A percentile compares a stretch with the other conserved stretches of the same genome.
These are phyloP conservation scores for Coprinellus micaceus DNA, from an alignment of 768 basidiomycete species.

Conservation along the genomic window DNA sequence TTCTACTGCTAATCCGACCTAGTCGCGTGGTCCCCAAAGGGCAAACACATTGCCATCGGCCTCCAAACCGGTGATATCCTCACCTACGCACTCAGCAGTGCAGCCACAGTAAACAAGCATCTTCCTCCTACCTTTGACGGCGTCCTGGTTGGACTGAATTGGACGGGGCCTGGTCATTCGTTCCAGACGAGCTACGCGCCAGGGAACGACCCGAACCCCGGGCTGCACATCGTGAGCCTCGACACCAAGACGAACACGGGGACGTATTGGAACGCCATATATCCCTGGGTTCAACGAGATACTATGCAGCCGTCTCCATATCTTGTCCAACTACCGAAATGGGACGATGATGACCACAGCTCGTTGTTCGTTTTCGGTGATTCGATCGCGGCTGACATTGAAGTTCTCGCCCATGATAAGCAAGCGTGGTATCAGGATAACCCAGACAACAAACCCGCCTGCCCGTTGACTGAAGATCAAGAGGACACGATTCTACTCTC, in stretches of 20 bases:
- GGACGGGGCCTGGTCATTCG: slow-evolving; percentile 65
- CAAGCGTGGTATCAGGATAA: slow-evolving; percentile 46
- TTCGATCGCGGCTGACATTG: slow-evolving; percentile 43
- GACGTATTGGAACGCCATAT: slow-evolving; percentile 34
- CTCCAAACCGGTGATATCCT: slow-evolving; percentile 67
- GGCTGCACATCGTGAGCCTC: slow-evolving; percentile 43
- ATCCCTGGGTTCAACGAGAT: slow-evolving; percentile 40
- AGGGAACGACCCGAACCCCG: slow-evolving; percentile 28
- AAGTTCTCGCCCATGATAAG: slow-evolving; percentile 36
- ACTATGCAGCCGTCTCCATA: slow-evolving; percentile 37
- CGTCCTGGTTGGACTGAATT: slow-evolving; percentile 52
- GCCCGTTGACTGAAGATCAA: slow-evolving; percentile 66
- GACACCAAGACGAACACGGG: slow-evolving; percentile 40
- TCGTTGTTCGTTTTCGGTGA: slow-evolving; percentile 46
- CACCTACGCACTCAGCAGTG: slow-evolving; percentile 58
- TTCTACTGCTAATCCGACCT: slow-evolving; percentile 5
- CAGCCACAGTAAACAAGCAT: slow-evolving; percentile 51
- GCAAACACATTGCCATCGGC: slow-evolving; percentile 79
- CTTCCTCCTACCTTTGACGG: slow-evolving; percentile 54
- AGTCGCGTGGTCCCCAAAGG: slow-evolving; percentile 87
- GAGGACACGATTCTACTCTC: slow-evolving; percentile 69
- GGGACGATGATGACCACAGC: slow-evolving; percentile 45
- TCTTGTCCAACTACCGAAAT: slow-evolving; percentile 37
- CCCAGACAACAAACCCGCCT: slow-evolving; percentile 49
- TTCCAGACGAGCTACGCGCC: slow-evolving; percentile 64